Percentiles rank a stretch among this genome's conserved stretches.
Conservation (phyloP, 208 protist species). For the Kentomonas sorsogonicus region DNA sequence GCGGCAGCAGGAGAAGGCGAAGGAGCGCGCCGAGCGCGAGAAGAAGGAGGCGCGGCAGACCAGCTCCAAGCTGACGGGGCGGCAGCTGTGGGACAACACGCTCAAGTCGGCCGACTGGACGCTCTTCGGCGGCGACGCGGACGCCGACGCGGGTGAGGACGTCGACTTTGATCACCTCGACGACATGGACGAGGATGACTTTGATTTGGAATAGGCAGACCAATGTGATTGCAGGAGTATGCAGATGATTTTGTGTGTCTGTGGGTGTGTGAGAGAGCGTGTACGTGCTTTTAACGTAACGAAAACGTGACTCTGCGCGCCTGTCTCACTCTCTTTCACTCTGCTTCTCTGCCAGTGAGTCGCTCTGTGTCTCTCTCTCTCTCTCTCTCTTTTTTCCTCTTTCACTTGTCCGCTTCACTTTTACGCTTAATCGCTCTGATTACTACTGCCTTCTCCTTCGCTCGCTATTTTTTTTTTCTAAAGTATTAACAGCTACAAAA, state of each 20-base stretch:
- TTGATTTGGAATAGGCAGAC: slow-evolving; percentile 56
- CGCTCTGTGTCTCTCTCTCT: too few relatives aligned
- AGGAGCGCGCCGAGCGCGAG: slow-evolving; percentile 26
- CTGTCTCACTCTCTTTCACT: too few relatives aligned
- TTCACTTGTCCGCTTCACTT: neutral
- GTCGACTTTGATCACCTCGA: slow-evolving; percentile 52
- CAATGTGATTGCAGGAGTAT: neutral
- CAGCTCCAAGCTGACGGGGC: slow-evolving; percentile 71
- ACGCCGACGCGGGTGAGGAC: slow-evolving; percentile 58
- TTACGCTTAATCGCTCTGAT: neutral
- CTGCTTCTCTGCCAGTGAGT: too few relatives aligned
- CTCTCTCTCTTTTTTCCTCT: neutral
- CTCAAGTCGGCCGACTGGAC: slow-evolving; percentile 74
- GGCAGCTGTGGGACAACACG: slow-evolving; percentile 82
- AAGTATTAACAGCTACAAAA: too few relatives aligned
- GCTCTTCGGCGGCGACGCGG: slow-evolving; percentile 45
- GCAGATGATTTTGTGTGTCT: neutral
- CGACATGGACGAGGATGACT: slow-evolving; percentile 52
- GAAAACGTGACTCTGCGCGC: too few relatives aligned
- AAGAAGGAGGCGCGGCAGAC: slow-evolving; percentile 29
- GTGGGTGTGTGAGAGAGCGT: slow-evolving; percentile 2
- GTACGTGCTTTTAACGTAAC: too few relatives aligned
- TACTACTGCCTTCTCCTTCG: neutral
- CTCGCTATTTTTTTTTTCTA: slow-evolving; percentile 3
- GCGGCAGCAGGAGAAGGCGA: slow-evolving; percentile 52